These are phyloP conservation scores for Xerophyta viscosa DNA, from an alignment of 106 monocot genomes.

Conservation along the genomic window DNA sequence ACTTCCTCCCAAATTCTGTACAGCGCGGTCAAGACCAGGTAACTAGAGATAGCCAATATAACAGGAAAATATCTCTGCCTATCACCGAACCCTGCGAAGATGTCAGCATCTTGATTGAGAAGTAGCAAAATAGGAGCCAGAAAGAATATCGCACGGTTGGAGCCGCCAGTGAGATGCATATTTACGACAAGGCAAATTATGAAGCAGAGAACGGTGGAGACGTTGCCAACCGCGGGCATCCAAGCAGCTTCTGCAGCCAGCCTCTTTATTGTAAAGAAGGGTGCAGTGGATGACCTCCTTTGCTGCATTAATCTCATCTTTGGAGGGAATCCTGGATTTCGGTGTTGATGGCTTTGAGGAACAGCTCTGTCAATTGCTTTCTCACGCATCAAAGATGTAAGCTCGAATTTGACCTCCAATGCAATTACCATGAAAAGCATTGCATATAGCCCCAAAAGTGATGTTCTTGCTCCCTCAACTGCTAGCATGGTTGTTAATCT, in stretches of 20 bases:
- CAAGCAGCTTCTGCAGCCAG: slow-evolving; percentile 89
- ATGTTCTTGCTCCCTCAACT: slow-evolving; percentile 91
- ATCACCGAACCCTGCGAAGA: slow-evolving; percentile 82
- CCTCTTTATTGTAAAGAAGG: slow-evolving; percentile 86
- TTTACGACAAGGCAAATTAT: slow-evolving; percentile 75
- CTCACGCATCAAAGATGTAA: slow-evolving; percentile 68
- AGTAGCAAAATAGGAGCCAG: slow-evolving; percentile 85
- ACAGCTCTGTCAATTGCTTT: slow-evolving; percentile 55
- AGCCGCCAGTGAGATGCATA: slow-evolving; percentile 69
- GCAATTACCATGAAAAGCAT: slow-evolving; percentile 83
- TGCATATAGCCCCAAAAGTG: slow-evolving; percentile 88
- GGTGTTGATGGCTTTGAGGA: slow-evolving; percentile 7
- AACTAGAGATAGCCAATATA: slow-evolving; percentile 55
- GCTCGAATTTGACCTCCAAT: slow-evolving; percentile 75
- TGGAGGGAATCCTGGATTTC: slow-evolving; percentile 42
- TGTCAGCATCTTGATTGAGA: slow-evolving; percentile 92
- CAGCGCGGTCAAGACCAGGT: slow-evolving; percentile 69
- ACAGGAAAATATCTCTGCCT: slow-evolving; percentile 93
- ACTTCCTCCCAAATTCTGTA: slow-evolving; percentile 87
- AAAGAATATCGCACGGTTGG: slow-evolving; percentile 87
- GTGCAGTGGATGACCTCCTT: slow-evolving; percentile 60
- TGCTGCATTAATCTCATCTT: slow-evolving; percentile 75
- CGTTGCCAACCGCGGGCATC: slow-evolving; percentile 97
- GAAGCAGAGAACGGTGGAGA: slow-evolving; percentile 80
- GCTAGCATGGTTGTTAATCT: slow-evolving; percentile 63